These are phyloP conservation scores for Alternaria longipes DNA, from an alignment of 2,329 filamentous ascomycete genomes.

Conservation along the genomic window DNA sequence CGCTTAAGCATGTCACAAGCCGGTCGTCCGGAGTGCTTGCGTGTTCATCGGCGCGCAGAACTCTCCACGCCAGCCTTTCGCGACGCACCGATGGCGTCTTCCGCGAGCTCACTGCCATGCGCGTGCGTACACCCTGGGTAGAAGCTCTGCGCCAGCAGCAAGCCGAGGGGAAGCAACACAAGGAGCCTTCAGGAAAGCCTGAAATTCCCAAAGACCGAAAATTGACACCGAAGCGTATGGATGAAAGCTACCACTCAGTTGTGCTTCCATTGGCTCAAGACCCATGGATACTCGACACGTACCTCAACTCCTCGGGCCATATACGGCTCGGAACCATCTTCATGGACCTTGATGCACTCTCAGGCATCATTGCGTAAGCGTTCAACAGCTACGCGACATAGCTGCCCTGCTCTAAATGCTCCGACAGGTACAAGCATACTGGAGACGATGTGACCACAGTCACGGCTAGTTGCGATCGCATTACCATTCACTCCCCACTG, in stretches of 20 bases:
- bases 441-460: conserved; percentile 71
- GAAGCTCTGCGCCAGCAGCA: conserved; percentile 68
- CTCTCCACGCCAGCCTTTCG: conserved; percentile 37
- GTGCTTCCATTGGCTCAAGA: conserved; percentile 76
- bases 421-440: conserved; percentile 69
- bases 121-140: conserved; percentile 72
- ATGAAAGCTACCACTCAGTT: conserved; percentile 74
- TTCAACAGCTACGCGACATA: conserved; percentile 64
- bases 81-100: conserved; percentile 67
- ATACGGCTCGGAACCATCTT: conserved; percentile 76
- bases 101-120: conserved; percentile 57
- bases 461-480: conserved; percentile 70
- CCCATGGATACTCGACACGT: conserved; percentile 79
- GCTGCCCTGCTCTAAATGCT: conserved; percentile 23
- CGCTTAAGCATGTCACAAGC: conserved; percentile 12
- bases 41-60: conserved; percentile 15
- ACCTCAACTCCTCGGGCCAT: conserved; percentile 78
- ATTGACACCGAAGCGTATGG: conserved; percentile 73
- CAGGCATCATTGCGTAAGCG: conserved; percentile 72
- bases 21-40: neutral
- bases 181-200: conserved; percentile 43
- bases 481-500: conserved; percentile 74
- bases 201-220: conserved; percentile 60
- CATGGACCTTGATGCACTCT: conserved; percentile 82
- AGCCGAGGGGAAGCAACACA: conserved; percentile 42